Conservation (phyloP, 108 stramenopile genomes). For the Nannochloropsis gaditana region DNA sequence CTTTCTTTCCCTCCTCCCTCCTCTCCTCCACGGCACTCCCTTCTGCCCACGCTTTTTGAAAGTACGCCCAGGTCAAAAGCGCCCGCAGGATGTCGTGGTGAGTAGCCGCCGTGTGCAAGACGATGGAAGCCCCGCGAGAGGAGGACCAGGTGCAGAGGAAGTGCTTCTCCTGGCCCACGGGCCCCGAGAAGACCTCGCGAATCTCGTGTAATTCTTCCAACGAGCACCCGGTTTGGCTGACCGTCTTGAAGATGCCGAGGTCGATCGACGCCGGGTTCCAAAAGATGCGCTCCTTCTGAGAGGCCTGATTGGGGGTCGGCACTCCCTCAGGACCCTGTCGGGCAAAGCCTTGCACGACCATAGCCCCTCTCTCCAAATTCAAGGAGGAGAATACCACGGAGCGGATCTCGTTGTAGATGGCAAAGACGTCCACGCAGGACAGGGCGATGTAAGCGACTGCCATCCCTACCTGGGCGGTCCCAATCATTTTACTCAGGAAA, state of each 20-base stretch:
- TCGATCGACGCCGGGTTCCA: slow-evolving; percentile 8
- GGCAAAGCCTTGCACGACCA: slow-evolving; percentile 50
- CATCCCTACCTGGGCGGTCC: slow-evolving; percentile 27
- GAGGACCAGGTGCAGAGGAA: neutral
- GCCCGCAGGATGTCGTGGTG: neutral
- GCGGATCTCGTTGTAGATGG: slow-evolving; percentile 76
- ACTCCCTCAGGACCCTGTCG: slow-evolving; percentile 28
- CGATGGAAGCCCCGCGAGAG: neutral
- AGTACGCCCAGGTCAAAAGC: neutral
- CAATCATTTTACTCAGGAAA: slow-evolving; percentile 55
- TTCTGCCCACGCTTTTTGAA: neutral
- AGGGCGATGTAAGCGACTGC: slow-evolving; percentile 59
- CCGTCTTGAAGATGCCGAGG: neutral
- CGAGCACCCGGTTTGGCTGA: neutral
- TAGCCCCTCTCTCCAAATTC: slow-evolving; percentile 74
- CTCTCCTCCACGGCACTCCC: neutral
- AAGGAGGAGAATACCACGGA: slow-evolving; percentile 69
- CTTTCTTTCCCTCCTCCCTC: neutral
- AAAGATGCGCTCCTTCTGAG: slow-evolving; percentile 24
- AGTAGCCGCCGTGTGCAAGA: neutral
- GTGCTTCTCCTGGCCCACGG: neutral
- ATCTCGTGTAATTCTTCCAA: neutral
- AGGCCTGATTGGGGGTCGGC: slow-evolving; percentile 34
- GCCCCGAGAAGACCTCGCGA: neutral
- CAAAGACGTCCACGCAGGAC: slow-evolving; percentile 70